These are phyloP conservation scores for Monilinia fructicola DNA, from an alignment of 2,329 filamentous ascomycete species.

Conservation along the genomic window DNA sequence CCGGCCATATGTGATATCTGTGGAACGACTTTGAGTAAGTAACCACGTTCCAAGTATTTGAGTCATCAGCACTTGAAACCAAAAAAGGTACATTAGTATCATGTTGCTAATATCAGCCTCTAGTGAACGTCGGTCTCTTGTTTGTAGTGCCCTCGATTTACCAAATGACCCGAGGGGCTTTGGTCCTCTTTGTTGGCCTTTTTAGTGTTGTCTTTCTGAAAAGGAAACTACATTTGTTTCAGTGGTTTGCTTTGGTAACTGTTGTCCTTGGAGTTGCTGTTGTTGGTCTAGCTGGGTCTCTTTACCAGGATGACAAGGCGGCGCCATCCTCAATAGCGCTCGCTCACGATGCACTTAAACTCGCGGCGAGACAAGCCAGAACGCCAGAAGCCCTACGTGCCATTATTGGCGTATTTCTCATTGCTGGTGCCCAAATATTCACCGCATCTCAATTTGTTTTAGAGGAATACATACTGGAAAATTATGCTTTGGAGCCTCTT, in stretches of 20 bases:
- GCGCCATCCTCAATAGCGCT: conserved; percentile 42
- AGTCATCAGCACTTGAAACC: background rate
- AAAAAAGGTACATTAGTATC: background rate
- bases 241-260: conserved; percentile 85
- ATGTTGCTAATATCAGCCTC: conserved; percentile 32
- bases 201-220: conserved; percentile 92
- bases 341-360: conserved; percentile 46
- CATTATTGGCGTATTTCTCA: conserved; percentile 81
- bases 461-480: conserved; percentile 88
- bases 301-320: conserved; percentile 62
- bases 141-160: conserved; percentile 96
- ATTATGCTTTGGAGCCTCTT: conserved; percentile 72
- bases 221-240: conserved; percentile 77
- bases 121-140: conserved; percentile 94
- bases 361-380: conserved; percentile 44
- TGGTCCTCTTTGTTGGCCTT: conserved; percentile 92
- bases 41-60: background rate
- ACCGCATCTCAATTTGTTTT: conserved; percentile 95
- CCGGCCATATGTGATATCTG: conserved; percentile 93
- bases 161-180: conserved; percentile 94
- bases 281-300: conserved; percentile 83
- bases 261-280: conserved; percentile 86
- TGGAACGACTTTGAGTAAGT: conserved; percentile 65
- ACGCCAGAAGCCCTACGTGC: conserved; percentile 63
- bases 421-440: conserved; percentile 93